Base-by-base conservation (phyloP, 1,139 yeast species). In the Saccharomyces uvarum region DNA sequence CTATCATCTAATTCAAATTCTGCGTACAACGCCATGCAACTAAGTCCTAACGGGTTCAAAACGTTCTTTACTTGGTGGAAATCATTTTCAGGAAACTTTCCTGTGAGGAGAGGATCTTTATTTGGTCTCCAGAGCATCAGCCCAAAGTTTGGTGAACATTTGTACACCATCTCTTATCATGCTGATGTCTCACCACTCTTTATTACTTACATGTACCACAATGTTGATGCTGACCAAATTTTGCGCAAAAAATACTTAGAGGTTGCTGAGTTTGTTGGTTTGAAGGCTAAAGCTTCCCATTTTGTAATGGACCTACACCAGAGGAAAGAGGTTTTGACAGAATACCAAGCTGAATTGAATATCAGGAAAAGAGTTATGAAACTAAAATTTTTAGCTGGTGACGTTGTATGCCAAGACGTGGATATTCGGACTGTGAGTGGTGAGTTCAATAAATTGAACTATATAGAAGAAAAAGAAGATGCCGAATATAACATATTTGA, bases 1-100 rank as follows among this genome's bases (percentile, higher is more conserved):
- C 76, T 91, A 48, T 72, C 77, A 47, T 87, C 95, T 0, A 69
- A 65, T 13, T 58, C 65, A 13, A 58, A 60, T 5, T 54, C 74
- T 66, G 73, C 86, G 1, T 82, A 80, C 63, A 91, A 90, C 70
- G 78, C 90, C 1, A 80, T 85, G 14, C 95, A 90, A 67, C 71
- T 91, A 47, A 78, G 96, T 0, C 97, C 97, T 0, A 71, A 77
- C 44, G 77, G 86, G 0, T 75, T 89, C 59, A 71, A 73, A 11
- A 86, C 86, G 62, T 91, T 91, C 73, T 82, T 80, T 63, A 71
- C 73, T 46, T 93, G 98, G 98, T 90, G 97, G 96, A 72, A 77
- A 51, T 77, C 85, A 53, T 82, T 93, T 64, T 82, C 85, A 27
- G 82, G 88, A 49, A 79, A 95, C 4, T 73, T 88, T 41, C 97